Evolutionary conservation across 305 asterid genomes (phyloP).

Genomic region (Solanum hybrid): DNA sequence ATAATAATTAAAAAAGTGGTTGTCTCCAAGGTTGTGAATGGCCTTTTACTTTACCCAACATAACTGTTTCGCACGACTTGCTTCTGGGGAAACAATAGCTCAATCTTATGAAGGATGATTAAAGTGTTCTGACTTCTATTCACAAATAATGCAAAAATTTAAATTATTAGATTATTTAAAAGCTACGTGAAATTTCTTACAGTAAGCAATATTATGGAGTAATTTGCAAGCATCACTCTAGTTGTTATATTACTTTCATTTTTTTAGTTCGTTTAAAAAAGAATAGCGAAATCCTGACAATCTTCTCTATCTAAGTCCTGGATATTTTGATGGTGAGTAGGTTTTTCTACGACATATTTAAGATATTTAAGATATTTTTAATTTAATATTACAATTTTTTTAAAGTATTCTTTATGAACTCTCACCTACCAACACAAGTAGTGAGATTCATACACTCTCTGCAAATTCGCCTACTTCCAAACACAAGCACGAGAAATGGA

Average conservation of each 20-base stretch:
- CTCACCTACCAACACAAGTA: neutral
- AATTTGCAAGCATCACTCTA: neutral
- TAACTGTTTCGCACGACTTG: neutral
- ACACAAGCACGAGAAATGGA: slow-evolving; percentile 10
- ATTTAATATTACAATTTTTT: too few species aligned
- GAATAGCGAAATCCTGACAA: too few species aligned
- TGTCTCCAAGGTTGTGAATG: neutral
- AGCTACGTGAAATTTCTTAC: neutral
- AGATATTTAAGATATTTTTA: too few species aligned
- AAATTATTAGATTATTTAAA: neutral
- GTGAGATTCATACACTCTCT: neutral
- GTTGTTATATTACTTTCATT: neutral
- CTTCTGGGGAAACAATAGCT: neutral
- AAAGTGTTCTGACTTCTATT: neutral
- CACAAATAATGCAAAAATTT: neutral
- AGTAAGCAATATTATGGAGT: neutral
- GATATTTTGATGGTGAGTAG: neutral
- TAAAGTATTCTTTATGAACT: neutral
- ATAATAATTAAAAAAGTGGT: neutral
- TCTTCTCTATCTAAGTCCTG: neutral
- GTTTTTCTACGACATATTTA: too few species aligned
- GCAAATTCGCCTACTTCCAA: neutral
- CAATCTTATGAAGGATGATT: neutral
- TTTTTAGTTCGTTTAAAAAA: neutral
- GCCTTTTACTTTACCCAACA: neutral